phyloP scores from a whole-genome alignment of 345 rosid species.

The Physaria fendleri region DNA sequence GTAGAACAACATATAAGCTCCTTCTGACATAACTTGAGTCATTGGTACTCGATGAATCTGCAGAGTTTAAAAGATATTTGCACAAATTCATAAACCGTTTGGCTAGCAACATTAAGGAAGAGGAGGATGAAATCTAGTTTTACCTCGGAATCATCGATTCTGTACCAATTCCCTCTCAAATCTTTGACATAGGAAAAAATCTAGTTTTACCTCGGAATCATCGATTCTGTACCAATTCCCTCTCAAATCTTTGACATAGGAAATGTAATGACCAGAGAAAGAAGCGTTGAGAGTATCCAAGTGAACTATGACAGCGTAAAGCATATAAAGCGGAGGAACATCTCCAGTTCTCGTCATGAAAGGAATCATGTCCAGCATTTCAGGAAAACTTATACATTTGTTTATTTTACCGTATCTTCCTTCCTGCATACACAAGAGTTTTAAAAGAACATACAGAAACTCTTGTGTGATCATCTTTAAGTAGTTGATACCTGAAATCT shows the following conservation, averaged over 20 bases:
- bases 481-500: conserved; percentile 60
- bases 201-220: conserved; percentile 69
- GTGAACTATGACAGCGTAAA: conserved; percentile 80
- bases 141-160: no score
- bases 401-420: conserved; percentile 74
- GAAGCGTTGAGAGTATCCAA: conserved; percentile 78
- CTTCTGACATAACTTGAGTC: conserved; percentile 92
- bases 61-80: not conserved
- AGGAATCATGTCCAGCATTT: conserved; percentile 76
- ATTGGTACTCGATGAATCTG: conserved; percentile 68
- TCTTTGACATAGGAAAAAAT: no score
- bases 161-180: no score
- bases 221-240: conserved; percentile 79
- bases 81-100: not conserved
- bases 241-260: conserved; percentile 61
- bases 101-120: no score
- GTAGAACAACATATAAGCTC: conserved; percentile 85
- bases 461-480: not conserved
- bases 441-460: not conserved
- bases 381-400: conserved; percentile 74
- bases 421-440: conserved; percentile 43
- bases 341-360: conserved; percentile 67
- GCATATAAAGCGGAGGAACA: conserved; percentile 69
- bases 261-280: conserved; percentile 77
- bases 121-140: no score